Percentiles rank a stretch among this genome's conserved stretches.
Evolutionary conservation across 352 stramenopile genomes (phyloP).

Genomic region (Saprolegnia parasitica): DNA sequence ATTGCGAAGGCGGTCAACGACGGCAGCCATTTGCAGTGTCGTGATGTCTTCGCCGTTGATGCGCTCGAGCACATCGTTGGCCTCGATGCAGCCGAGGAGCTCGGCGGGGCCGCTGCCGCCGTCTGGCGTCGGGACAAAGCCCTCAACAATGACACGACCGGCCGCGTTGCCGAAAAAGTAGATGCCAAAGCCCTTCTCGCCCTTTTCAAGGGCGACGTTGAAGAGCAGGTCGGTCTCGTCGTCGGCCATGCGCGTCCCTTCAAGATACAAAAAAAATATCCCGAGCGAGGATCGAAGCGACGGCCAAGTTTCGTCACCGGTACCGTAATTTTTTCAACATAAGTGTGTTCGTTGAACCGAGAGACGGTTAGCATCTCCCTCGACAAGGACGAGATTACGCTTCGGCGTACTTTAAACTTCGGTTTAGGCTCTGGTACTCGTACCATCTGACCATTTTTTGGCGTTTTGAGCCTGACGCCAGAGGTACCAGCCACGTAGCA

Average conservation of each 20-base stretch:
- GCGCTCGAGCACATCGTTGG: conserved; percentile 19
- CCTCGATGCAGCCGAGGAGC: conserved; percentile 5
- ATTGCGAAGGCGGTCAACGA: conserved; percentile 9
- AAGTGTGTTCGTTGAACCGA: conserved; percentile 90
- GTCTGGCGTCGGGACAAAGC: conserved; percentile 5
- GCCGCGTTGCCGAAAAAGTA: conserved; percentile 14
- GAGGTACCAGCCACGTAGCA: background rate
- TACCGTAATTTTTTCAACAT: conserved; percentile 13
- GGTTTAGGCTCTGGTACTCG: conserved; percentile 77
- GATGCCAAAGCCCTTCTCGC: conserved; percentile 27
- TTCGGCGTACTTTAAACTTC: conserved; percentile 67
- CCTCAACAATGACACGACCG: conserved; percentile 18
- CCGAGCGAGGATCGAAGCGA: conserved; percentile 12
- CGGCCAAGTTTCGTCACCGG: conserved; percentile 21
- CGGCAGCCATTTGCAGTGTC: background rate
- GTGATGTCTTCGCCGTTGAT: conserved; percentile 27
- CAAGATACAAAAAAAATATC: conserved; percentile 12
- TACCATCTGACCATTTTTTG: conserved; percentile 19
- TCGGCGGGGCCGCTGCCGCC: conserved; percentile 10
- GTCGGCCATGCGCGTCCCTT: background rate
- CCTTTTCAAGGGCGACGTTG: conserved; percentile 19
- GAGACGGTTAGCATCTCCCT: conserved; percentile 94
- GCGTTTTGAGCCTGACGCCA: background rate
- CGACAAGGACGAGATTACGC: conserved; percentile 91
- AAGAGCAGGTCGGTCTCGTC: background rate